A percentile compares a stretch with the other conserved stretches of the same genome.
Conservation (phyloP, 2,329 filamentous ascomycete species). For the Sporothrix brunneoviolacea region DNA sequence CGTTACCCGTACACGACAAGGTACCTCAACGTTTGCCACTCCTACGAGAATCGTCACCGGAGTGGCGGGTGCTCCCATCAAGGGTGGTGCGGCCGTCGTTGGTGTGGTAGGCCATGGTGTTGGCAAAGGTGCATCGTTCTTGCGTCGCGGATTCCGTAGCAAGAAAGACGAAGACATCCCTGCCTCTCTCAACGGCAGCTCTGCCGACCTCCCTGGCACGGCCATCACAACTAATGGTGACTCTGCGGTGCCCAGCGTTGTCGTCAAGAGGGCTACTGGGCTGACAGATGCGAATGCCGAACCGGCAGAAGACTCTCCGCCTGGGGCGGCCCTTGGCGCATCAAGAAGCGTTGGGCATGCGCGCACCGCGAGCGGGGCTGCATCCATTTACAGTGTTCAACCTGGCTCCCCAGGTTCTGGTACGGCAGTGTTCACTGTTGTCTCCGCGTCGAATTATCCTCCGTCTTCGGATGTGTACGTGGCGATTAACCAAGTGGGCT, state of each 20-base stretch:
- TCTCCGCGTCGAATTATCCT: slow-evolving; percentile 74
- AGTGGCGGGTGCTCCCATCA: slow-evolving; percentile 82
- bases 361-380: slow-evolving; percentile 55
- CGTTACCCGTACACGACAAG: slow-evolving; percentile 77
- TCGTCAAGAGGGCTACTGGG: slow-evolving; percentile 36
- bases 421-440: slow-evolving; percentile 70
- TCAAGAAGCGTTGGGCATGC: slow-evolving; percentile 29
- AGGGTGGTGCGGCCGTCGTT: slow-evolving; percentile 74
- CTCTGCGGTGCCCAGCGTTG: slow-evolving; percentile 23
- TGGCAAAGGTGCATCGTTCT: slow-evolving; percentile 82
- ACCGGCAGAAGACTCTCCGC: slow-evolving; percentile 23
- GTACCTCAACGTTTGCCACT: slow-evolving; percentile 89
- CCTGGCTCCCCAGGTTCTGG: slow-evolving; percentile 56
- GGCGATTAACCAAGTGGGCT: slow-evolving; percentile 57
- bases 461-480: slow-evolving; percentile 73
- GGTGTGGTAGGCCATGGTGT: slow-evolving; percentile 69
- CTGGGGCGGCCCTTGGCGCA: slow-evolving; percentile 24
- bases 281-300: slow-evolving; percentile 26
- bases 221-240: slow-evolving; percentile 40
- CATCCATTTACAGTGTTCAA: slow-evolving; percentile 60
- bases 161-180: slow-evolving; percentile 49
- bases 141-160: slow-evolving; percentile 75
- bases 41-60: slow-evolving; percentile 82
- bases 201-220: slow-evolving; percentile 26
- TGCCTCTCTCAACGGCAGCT: slow-evolving; percentile 16